Base-by-base conservation (phyloP, 352 stramenopile species). In the Pythium dissotocum region DNA sequence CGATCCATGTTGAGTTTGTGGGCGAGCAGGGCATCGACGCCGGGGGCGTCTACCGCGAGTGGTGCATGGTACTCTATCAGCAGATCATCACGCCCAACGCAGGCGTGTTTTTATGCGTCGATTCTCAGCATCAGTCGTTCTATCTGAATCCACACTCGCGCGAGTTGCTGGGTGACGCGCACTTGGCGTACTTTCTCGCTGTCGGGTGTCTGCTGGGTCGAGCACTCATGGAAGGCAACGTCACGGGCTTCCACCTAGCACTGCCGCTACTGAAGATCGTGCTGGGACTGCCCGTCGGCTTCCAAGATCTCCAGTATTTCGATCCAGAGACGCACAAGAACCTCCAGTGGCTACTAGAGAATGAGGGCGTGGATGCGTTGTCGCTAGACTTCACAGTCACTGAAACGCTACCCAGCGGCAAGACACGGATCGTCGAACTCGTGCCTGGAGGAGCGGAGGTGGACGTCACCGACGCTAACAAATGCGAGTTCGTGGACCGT, bases 241-340 rank as follows among this genome's bases (percentile, higher is more conserved):
- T 99, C 14, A 92, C 98, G 26, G 79, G 87, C 35, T 95, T 97
- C 42, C 97, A 99, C 69, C 85, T 99, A 48, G 89, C 96, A 9
- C 77, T 94, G 12, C 93, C 97, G 55, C 76, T 99, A 55, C 97
- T 99, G 75, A 99, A 99, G 78, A 90, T 99, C 61, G 90, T 99
- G 16, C 78, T 99, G 7, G 97, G 92, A 36, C 95, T 95, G 65
- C 97, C 97, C 4, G 85, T 99, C 16, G 91, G 84, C 0, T 97
- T 99, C 57, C 79, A 81, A 21, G 96, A 99, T 71, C 80, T 98
- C 38, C 89, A 98, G 75, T 85, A 78, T 48, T 77, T 85, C 28
- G 79, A 91, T 55, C 73, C 80, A 0, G 80, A 87, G 21, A 67
- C 73, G 9, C 88, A 83, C 57, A 75, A 78, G 65, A 87, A 75